Evolutionary conservation across 768 basidiomycete species (phyloP).

Genomic region (Mycena venus): DNA sequence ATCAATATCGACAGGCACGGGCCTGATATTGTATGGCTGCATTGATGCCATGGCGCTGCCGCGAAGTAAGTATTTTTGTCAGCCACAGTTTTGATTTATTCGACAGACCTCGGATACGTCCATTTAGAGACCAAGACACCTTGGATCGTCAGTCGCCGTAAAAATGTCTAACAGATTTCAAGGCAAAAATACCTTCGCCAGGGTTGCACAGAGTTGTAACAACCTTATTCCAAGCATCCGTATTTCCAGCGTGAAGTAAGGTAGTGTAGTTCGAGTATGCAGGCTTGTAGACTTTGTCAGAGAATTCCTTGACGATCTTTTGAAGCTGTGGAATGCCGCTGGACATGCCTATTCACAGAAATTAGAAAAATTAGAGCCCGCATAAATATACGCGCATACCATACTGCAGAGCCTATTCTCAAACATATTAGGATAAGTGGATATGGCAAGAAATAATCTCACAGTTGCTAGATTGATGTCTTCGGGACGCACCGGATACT

Average conservation of each 20-base stretch:
- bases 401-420: slow-evolving; percentile 73
- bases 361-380: neutral
- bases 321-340: slow-evolving; percentile 71
- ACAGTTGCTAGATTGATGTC: slow-evolving; percentile 69
- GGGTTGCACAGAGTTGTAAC: slow-evolving; percentile 74
- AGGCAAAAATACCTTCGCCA: slow-evolving; percentile 70
- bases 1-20: slow-evolving; percentile 77
- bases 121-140: slow-evolving; percentile 74
- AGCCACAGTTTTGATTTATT: slow-evolving; percentile 37
- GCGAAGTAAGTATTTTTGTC: neutral
- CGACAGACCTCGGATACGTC: slow-evolving; percentile 75
- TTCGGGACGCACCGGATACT: slow-evolving; percentile 61
- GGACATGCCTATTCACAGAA: slow-evolving; percentile 45
- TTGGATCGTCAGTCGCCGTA: no score
- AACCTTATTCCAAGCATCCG: slow-evolving; percentile 74
- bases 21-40: slow-evolving; percentile 55
- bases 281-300: slow-evolving; percentile 65
- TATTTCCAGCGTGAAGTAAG: slow-evolving; percentile 76
- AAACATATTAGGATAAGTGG: neutral
- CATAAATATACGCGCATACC: slow-evolving; percentile 43
- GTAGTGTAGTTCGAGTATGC: slow-evolving; percentile 72
- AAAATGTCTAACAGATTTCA: no score
- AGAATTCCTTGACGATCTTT: slow-evolving; percentile 70
- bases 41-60: slow-evolving; percentile 50
- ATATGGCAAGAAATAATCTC: neutral